These are phyloP conservation scores for Mycena galericulata DNA, from an alignment of 768 basidiomycete genomes.

Conservation along the genomic window DNA sequence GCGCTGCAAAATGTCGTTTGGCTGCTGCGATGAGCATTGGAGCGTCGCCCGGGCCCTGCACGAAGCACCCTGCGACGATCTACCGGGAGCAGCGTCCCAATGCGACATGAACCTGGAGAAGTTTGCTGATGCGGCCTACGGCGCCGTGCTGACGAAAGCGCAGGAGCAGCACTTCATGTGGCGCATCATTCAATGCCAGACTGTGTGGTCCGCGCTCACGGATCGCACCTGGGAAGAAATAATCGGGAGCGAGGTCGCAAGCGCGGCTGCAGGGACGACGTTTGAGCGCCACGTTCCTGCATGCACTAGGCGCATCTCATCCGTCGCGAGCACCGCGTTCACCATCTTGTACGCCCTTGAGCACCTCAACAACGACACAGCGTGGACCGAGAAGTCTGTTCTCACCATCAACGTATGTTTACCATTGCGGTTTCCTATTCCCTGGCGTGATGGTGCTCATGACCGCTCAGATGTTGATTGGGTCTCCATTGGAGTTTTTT, in stretches of 20 bases:
- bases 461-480: constrained; percentile 1
- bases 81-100: constrained; percentile 11
- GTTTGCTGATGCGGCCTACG: neutral
- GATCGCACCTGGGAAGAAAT: constrained; percentile 5
- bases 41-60: constrained; percentile 5
- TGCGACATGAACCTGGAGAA: constrained; percentile 15
- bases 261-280: neutral
- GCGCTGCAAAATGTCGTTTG: constrained; percentile 20
- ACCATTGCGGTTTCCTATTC: neutral
- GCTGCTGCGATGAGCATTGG: constrained; percentile 22
- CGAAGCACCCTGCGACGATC: constrained; percentile 2
- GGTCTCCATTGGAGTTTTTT: neutral
- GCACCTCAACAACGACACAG: constrained; percentile 8
- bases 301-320: constrained; percentile 17
- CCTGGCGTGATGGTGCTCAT: neutral
- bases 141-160: neutral
- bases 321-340: constrained; percentile 6
- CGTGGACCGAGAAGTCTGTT: constrained; percentile 14
- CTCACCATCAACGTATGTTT: constrained; percentile 16
- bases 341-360: constrained; percentile 21
- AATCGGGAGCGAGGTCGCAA: constrained; percentile 7
- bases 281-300: constrained; percentile 5
- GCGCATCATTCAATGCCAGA: constrained; percentile 9
- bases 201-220: constrained; percentile 5
- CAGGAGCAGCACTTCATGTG: constrained; percentile 13